Conservation (phyloP, 192 early-diverging fungal genomes). For the Chytriomyces sp. region DNA sequence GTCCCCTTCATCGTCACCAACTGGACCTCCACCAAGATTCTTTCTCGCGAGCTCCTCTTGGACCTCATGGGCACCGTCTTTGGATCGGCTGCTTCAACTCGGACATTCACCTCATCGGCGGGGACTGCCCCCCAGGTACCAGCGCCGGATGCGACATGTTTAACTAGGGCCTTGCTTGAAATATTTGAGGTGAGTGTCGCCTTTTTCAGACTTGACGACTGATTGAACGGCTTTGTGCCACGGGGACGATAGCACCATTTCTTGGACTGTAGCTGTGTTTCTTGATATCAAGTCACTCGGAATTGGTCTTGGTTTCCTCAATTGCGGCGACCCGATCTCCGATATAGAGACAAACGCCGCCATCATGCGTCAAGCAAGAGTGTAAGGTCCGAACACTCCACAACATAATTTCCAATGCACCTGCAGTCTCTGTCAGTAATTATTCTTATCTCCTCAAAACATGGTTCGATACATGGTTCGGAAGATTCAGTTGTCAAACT, state of each 20-base stretch:
- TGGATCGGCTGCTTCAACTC: conserved; percentile 35
- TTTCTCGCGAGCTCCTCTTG: conserved; percentile 32
- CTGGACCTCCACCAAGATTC: conserved; percentile 43
- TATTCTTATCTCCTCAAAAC: too few species aligned
- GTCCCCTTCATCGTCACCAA: conserved; percentile 37
- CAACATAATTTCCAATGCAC: too few species aligned
- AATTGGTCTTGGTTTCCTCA: conserved; percentile 25
- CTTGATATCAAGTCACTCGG: conserved; percentile 24
- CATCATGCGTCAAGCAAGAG: conserved; percentile 33
- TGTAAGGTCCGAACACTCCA: too few species aligned
- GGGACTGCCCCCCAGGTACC: conserved; percentile 35
- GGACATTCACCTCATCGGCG: conserved; percentile 24
- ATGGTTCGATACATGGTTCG: too few species aligned
- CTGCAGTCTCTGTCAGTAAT: too few species aligned
- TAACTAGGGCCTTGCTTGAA: conserved; percentile 40
- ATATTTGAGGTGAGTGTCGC: conserved; percentile 29
- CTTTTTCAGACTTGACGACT: not conserved
- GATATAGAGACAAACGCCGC: conserved; percentile 37
- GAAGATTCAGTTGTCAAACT: too few species aligned
- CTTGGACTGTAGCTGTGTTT: conserved; percentile 13
- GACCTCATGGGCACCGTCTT: conserved; percentile 33
- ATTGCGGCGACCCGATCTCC: conserved; percentile 34
- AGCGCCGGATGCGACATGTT: conserved; percentile 39
- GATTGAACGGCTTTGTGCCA: not conserved
- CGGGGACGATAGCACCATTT: conserved; percentile 14